Base-by-base conservation (phyloP, 805 yeast genomes). In the Saturnispora mendoncae region DNA sequence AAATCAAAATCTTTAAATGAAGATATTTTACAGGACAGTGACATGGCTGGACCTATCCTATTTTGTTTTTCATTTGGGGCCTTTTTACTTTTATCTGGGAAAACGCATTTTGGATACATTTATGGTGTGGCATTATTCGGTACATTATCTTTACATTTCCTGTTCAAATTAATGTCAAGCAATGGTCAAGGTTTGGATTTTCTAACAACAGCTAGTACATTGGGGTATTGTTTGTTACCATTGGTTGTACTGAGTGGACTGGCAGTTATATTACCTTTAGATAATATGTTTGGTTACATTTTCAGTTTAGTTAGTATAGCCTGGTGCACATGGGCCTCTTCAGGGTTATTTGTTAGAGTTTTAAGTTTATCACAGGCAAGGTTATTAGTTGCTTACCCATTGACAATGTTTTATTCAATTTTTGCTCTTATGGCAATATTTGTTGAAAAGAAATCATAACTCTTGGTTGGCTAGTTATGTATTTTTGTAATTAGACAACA, bases 381-480 rank as follows among this genome's bases (percentile, higher is more conserved):
- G 54, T 80, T 83, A 4, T 72, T 92, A 47, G 82, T 92, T 45
- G 98, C 97, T 2, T 92, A 92, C 56, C 98, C 98, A 2, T 68
- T 92, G 54, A 79, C 83, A 12, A 76, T 92, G 65, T 90, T 90
- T 58, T 92, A 92, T 68, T 78, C 88, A 43, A 88, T 90, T 3
- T 92, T 92, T 69, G 95, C 97, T 25, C 70, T 92, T 51, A 87
- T 92, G 94, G 94, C 96, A 1, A 81, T 92, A 26, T 92, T 92
- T 47, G 65, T 54, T 9, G 66, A 61, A 45, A 60, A 57, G 39
- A 54, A 55, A 27, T 46, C 33, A n/a, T 49, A 26, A 36, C 6
- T 20, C 12, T 9, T 6, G 25, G n/a, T 25, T 34, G 37, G n/a
- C n/a, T n/a, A n/a, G n/a, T n/a, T n/a, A n/a, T 34, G 15, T 34